Conservation (phyloP, 2,329 filamentous ascomycete species). For the Geoglossum cookeanum region DNA sequence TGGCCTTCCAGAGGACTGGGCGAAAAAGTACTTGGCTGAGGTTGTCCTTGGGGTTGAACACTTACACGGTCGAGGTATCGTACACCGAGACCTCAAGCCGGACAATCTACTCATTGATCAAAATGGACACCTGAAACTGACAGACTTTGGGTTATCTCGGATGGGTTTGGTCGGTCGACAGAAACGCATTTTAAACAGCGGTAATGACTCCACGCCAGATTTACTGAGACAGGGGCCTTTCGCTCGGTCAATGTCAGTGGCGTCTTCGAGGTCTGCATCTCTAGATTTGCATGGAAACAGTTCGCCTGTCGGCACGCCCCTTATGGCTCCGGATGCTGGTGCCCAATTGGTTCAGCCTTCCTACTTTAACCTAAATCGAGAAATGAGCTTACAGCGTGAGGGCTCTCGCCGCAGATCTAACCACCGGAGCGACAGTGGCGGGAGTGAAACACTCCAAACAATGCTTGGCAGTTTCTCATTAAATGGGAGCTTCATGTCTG, state of each 20-base stretch:
- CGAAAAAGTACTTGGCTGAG: constrained; percentile 90
- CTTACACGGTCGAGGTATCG: constrained; percentile 81
- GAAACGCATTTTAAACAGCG: constrained; percentile 69
- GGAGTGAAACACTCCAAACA: constrained; percentile 64
- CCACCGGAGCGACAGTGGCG: constrained; percentile 78
- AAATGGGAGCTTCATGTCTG: constrained; percentile 23
- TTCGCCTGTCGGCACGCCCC: constrained; percentile 69
- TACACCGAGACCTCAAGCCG: constrained; percentile 90
- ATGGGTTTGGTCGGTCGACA: constrained; percentile 96
- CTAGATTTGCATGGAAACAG: constrained; percentile 68
- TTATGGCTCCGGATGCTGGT: constrained; percentile 61
- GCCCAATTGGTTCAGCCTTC: constrained; percentile 63
- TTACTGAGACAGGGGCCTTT: constrained; percentile 85
- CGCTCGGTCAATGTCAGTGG: constrained; percentile 63
- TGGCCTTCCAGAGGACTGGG: constrained; percentile 89
- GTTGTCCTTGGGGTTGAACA: constrained; percentile 95
- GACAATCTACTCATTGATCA: constrained; percentile 96
- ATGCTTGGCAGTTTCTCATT: constrained; percentile 70
- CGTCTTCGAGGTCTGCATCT: constrained; percentile 82
- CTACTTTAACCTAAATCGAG: constrained; percentile 66
- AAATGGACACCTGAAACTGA: constrained; percentile 88
- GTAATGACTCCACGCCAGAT: constrained; percentile 74
- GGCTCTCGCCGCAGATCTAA: constrained; percentile 50
- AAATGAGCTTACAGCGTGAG: constrained; percentile 38
- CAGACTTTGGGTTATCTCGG: constrained; percentile 88